These are phyloP conservation scores for Alternaria rosae DNA, from an alignment of 2,329 filamentous ascomycete species.

Conservation along the genomic window DNA sequence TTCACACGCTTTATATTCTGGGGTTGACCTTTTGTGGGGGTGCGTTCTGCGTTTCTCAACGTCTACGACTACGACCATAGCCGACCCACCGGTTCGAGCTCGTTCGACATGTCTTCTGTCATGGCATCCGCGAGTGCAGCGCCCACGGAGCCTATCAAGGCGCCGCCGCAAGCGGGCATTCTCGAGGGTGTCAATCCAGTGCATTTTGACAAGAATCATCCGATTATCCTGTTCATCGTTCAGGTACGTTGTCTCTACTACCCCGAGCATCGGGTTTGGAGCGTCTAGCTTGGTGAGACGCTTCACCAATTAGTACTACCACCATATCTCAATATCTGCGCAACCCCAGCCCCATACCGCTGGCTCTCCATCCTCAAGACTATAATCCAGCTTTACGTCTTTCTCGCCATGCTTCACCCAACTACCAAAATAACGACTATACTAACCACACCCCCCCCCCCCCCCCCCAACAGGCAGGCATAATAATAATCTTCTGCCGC, in stretches of 20 bases:
- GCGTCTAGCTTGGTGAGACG: background rate
- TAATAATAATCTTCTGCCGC: constrained; percentile 79
- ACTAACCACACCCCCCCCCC: too few relatives aligned
- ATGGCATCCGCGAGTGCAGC: constrained; percentile 26
- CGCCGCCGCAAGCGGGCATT: constrained; percentile 69
- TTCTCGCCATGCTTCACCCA: too few relatives aligned
- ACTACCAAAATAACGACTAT: too few relatives aligned
- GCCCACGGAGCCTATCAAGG: constrained; percentile 31
- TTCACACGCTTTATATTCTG: background rate
- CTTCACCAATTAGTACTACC: background rate
- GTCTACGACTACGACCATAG: background rate
- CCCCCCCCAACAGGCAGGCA: constrained; percentile 68
- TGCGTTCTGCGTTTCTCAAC: background rate
- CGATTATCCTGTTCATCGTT: constrained; percentile 78
- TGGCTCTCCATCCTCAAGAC: background rate
- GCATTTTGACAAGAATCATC: constrained; percentile 72
- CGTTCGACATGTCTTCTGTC: constrained; percentile 36
- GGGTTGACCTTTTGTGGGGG: background rate
- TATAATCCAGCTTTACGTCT: too few relatives aligned
- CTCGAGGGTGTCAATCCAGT: constrained; percentile 75
- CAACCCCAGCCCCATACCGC: background rate
- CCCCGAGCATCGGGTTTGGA: background rate
- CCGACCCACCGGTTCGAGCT: constrained; percentile 12
- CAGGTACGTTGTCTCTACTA: constrained; percentile 58
- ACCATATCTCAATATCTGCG: background rate